Evolutionary conservation across 208 protist genomes (phyloP).

Genomic region (Naegleria gruberi): DNA sequence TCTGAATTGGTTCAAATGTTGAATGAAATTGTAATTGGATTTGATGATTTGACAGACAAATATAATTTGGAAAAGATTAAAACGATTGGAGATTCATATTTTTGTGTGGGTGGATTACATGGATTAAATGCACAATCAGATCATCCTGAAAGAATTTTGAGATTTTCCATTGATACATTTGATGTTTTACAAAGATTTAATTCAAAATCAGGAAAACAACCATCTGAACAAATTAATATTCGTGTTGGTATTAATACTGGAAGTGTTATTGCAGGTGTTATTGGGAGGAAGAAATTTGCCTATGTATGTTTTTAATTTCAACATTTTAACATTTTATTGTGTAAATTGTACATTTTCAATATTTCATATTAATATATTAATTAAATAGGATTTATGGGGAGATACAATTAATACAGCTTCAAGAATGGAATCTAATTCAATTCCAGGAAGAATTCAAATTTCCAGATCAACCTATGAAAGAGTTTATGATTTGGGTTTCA

Average conservation of each 20-base stretch:
- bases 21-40: background rate
- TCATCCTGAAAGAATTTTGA: background rate
- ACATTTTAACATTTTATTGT: too few relatives aligned
- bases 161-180: background rate
- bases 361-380: too few relatives aligned
- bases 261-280: background rate
- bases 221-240: background rate
- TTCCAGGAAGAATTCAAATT: background rate
- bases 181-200: background rate
- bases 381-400: background rate
- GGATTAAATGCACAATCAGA: background rate
- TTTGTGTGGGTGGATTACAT: background rate
- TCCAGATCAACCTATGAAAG: background rate
- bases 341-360: too few relatives aligned
- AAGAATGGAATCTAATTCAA: background rate
- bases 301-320: background rate
- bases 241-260: background rate
- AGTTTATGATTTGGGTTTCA: background rate
- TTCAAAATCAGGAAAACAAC: background rate
- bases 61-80: background rate
- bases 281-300: background rate
- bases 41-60: background rate
- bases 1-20: background rate
- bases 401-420: background rate
- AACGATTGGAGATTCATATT: constrained; percentile 10